Evolutionary conservation across 2,329 filamentous ascomycete genomes (phyloP).

Genomic region (Grosmannia clavigera): DNA sequence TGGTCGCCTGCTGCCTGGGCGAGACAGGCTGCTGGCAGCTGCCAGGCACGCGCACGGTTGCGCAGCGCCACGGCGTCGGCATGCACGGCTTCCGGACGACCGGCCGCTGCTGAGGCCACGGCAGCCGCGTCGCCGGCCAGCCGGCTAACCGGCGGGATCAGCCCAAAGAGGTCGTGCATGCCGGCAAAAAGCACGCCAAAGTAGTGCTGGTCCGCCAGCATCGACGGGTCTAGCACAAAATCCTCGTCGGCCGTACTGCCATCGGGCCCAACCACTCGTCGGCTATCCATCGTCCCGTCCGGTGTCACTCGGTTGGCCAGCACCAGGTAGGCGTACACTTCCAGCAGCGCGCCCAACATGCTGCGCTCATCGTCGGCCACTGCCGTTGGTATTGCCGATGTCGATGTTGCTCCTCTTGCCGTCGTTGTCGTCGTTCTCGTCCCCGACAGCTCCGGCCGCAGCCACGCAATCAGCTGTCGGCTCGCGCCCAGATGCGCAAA

Average conservation of each 20-base stretch:
- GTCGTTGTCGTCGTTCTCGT: neutral
- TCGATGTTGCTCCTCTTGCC: neutral
- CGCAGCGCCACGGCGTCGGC: constrained; percentile 5
- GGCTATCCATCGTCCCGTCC: constrained; percentile 4
- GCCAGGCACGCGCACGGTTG: constrained; percentile 7
- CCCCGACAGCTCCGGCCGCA: constrained; percentile 2
- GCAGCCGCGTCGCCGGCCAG: constrained; percentile 3
- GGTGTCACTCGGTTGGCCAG: constrained; percentile 11
- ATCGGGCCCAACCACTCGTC: constrained; percentile 1
- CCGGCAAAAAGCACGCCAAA: constrained; percentile 12
- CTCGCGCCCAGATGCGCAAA: constrained; percentile 13
- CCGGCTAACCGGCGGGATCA: constrained; percentile 9
- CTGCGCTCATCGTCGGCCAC: constrained; percentile 7
- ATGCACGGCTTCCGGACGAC: neutral
- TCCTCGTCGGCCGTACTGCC: constrained; percentile 8
- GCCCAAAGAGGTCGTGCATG: constrained; percentile 11
- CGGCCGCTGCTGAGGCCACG: neutral
- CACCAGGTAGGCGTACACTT: constrained; percentile 12
- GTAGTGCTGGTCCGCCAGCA: constrained; percentile 8
- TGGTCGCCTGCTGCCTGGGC: constrained; percentile 6
- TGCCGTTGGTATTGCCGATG: neutral
- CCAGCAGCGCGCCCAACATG: constrained; percentile 10
- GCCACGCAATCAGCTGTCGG: constrained; percentile 13
- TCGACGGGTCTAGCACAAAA: constrained; percentile 9
- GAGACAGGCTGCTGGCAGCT: constrained; percentile 6